Evolutionary conservation across 78 protist species (phyloP).

Genomic region (Guillardia theta): DNA sequence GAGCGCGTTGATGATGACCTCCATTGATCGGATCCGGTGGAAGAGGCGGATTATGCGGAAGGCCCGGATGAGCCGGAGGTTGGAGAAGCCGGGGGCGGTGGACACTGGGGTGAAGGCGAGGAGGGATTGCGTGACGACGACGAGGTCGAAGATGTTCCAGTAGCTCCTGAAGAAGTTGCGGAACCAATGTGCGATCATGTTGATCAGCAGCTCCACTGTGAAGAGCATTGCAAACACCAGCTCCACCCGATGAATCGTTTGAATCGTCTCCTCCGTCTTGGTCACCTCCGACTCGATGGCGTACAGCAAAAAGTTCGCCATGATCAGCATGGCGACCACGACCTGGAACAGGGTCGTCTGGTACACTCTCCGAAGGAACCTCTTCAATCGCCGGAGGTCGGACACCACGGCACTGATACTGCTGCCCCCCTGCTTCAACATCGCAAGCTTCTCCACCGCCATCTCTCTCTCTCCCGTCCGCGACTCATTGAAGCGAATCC

Average conservation of each 20-base stretch:
- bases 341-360: too few relatives aligned
- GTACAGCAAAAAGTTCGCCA: too few relatives aligned
- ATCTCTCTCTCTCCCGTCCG: too few relatives aligned
- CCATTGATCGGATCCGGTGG: not conserved
- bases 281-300: too few relatives aligned
- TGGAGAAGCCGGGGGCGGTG: not conserved
- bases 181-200: not conserved
- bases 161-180: not conserved
- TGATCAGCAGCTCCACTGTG: not conserved
- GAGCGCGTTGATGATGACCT: not conserved
- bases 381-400: too few relatives aligned
- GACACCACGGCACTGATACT: too few relatives aligned
- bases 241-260: not conserved
- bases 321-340: too few relatives aligned
- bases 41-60: conserved; percentile 23
- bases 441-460: too few relatives aligned
- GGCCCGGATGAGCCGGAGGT: not conserved
- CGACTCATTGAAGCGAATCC: too few relatives aligned
- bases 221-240: not conserved
- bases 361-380: too few relatives aligned
- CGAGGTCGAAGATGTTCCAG: not conserved
- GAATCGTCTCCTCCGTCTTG: too few relatives aligned
- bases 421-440: too few relatives aligned
- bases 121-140: not conserved
- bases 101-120: not conserved